Percentiles rank a stretch among this genome's conserved stretches.
Conservation (phyloP, 306 rosid genomes). For the Quercus ilex region DNA sequence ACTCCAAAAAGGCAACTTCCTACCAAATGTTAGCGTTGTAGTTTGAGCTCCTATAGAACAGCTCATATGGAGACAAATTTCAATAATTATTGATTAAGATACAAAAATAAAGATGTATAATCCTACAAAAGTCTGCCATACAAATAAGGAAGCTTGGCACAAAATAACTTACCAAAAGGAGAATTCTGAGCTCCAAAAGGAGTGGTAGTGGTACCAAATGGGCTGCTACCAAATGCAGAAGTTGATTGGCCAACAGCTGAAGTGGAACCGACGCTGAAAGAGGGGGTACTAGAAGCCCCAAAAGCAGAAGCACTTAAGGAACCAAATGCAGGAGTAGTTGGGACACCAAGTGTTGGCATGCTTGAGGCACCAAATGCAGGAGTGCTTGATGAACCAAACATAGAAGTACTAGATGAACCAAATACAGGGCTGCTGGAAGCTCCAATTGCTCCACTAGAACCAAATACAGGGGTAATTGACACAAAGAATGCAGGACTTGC, state of each 20-base stretch:
- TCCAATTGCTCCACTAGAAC: slow-evolving; percentile 72
- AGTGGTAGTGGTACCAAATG: slow-evolving; percentile 56
- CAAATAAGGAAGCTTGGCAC: neutral
- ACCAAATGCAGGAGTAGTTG: slow-evolving; percentile 47
- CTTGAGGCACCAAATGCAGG: slow-evolving; percentile 52
- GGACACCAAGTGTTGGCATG: slow-evolving; percentile 49
- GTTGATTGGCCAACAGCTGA: slow-evolving; percentile 61
- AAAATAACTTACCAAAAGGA: slow-evolving; percentile 20
- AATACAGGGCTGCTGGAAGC: slow-evolving; percentile 49
- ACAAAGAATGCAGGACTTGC: slow-evolving; percentile 47
- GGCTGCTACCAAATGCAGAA: slow-evolving; percentile 72
- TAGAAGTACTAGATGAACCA: slow-evolving; percentile 30
- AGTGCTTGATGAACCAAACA: slow-evolving; percentile 50
- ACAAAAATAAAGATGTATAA: neutral
- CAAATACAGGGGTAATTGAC: slow-evolving; percentile 62
- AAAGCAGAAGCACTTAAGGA: slow-evolving; percentile 43
- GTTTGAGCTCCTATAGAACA: slow-evolving; percentile 63
- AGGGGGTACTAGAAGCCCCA: slow-evolving; percentile 71
- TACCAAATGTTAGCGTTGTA: slow-evolving; percentile 55
- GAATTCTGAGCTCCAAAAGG: slow-evolving; percentile 83
- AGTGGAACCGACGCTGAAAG: slow-evolving; percentile 24
- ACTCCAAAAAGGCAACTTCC: slow-evolving; percentile 61
- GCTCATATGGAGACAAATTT: neutral
- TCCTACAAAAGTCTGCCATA: neutral
- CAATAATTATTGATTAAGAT: slow-evolving; percentile 13